These are phyloP conservation scores for Ceratocystis ficicola DNA, from an alignment of 2,329 filamentous ascomycete species.

Conservation along the genomic window DNA sequence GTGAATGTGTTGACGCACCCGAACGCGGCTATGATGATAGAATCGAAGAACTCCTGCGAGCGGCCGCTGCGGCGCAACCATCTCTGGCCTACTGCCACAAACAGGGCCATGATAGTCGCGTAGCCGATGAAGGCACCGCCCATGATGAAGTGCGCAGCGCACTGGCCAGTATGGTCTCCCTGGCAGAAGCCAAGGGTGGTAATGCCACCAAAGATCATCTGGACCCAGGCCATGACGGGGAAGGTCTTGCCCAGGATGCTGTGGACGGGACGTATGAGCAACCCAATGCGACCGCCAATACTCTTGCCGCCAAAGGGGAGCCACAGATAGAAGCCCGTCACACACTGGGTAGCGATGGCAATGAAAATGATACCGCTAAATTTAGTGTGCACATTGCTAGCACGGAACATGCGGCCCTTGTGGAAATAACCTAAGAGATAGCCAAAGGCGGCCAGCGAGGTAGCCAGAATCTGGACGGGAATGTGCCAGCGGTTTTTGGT, in stretches of 20 bases:
- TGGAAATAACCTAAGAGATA: slow-evolving; percentile 89
- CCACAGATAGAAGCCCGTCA: slow-evolving; percentile 74
- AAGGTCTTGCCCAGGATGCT: slow-evolving; percentile 75
- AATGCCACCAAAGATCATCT: slow-evolving; percentile 94
- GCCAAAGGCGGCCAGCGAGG: slow-evolving; percentile 63
- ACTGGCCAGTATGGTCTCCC: slow-evolving; percentile 82
- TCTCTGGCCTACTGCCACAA: slow-evolving; percentile 75
- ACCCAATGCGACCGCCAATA: slow-evolving; percentile 65
- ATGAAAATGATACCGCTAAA: slow-evolving; percentile 76
- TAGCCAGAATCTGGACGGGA: slow-evolving; percentile 65
- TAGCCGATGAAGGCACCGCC: slow-evolving; percentile 92
- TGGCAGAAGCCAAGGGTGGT: slow-evolving; percentile 86
- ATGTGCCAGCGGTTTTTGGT: slow-evolving; percentile 89
- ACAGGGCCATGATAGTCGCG: slow-evolving; percentile 71
- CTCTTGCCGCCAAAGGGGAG: slow-evolving; percentile 71
- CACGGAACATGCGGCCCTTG: slow-evolving; percentile 72
- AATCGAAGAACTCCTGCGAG: slow-evolving; percentile 96
- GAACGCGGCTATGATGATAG: slow-evolving; percentile 80
- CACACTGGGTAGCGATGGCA: slow-evolving; percentile 62
- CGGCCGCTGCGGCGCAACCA: slow-evolving; percentile 74
- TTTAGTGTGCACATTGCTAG: slow-evolving; percentile 61
- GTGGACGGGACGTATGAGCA: slow-evolving; percentile 58
- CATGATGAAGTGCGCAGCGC: slow-evolving; percentile 97
- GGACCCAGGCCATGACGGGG: slow-evolving; percentile 76
- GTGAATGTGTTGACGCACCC: slow-evolving; percentile 97